Evolutionary conservation across 2,329 filamentous ascomycete species (phyloP), one percentile per base, ranked within the genome.

Genomic region (Cryphonectria radicalis): DNA sequence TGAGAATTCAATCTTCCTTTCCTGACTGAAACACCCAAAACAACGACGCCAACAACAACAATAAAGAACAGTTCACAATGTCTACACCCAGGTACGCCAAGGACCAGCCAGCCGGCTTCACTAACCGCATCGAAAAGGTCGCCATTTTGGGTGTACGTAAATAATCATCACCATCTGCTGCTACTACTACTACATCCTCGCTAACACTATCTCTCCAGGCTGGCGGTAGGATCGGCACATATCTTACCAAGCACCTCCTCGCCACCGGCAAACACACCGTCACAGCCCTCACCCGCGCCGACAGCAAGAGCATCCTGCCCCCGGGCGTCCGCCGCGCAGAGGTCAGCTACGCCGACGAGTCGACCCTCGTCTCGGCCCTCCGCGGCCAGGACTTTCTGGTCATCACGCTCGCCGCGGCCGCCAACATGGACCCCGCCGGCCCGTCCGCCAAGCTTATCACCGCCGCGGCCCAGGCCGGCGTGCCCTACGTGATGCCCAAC

Each of bases 401-500:
- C 74, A 89, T 90, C 68, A 88, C 87, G 13, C 76, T 91, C 71
- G 73, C 81, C 14, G 76, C 79, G 0, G 73, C 64, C 0, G 87
- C 85, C 0, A 1, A 1, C 25, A 14, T 14, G 28, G 43, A 63
- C 46, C 81, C 86, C 0, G 77, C 72, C 0, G 84, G 85, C 13
- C 82, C 82, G 1, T 83, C 88, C 60, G 76, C 75, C 68, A 86
- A 86, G 72, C 80, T 91, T 25, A 79, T 90, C 72, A 77, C 81
- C 8, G 89, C 89, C 0, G 89, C 89, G 0, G 85, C 84, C 5
- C 83, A 84, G 46, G 88, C 89, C 0, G 84, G 84, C 1, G 82
- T 91, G 2, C 81, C 83, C 1, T 90, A 85, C 75, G 75, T 91
- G 64, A 80, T 90, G 76, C 88, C 88, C 1, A 90, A 89, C 74